Base-by-base conservation (phyloP, 1,284 basidiomycete genomes). In the Sanguinoderma infundibulare region DNA sequence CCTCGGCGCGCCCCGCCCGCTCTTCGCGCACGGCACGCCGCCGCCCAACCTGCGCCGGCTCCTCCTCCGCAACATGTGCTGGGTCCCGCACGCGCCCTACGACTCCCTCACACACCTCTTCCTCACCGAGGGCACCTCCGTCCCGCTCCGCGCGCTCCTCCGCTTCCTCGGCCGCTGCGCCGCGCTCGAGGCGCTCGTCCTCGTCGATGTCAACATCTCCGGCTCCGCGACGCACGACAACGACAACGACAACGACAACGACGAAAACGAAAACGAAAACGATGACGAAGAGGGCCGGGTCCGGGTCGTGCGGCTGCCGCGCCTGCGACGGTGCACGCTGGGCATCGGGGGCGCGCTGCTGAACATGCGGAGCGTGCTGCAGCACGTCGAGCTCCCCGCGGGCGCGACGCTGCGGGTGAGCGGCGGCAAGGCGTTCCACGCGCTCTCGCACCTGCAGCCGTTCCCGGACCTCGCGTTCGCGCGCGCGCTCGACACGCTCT, bases 171-270 rank as follows among this genome's bases (percentile, higher is more conserved):
- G 49, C 2, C 64, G 59, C 24, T 65, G 64, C 57, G 15, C 56
- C 20, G 49, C 61, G 8, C 61, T 65, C 44, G 54, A 62, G 42
- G 30, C 52, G 40, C 59, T 62, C 46, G 39, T 55, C 6, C 40
- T 65, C 46, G 61, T 55, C 28, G 64, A 65, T 59, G 57, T 63
- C 36, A 62, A 62, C 61, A 53, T 65, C 53, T 58, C 61, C 5
- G 36, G 30, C 40, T 22, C 61, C 0, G 35, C 42, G 2, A 34
- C 62, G n/a, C 30, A 14, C 17, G 49, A 52, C 7, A 44, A 42
- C 22, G 56, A 58, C 36, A 34, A 51, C 35, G 30, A 44, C 28
- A 50, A 58, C 15, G 17, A n/a, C n/a, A n/a, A n/a, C n/a, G n/a
- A n/a, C n/a, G n/a, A n/a, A n/a, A n/a, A n/a, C n/a, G n/a, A n/a